Base-by-base conservation (phyloP, 2,329 filamentous ascomycete species). In the Sphaerulina populicola region DNA sequence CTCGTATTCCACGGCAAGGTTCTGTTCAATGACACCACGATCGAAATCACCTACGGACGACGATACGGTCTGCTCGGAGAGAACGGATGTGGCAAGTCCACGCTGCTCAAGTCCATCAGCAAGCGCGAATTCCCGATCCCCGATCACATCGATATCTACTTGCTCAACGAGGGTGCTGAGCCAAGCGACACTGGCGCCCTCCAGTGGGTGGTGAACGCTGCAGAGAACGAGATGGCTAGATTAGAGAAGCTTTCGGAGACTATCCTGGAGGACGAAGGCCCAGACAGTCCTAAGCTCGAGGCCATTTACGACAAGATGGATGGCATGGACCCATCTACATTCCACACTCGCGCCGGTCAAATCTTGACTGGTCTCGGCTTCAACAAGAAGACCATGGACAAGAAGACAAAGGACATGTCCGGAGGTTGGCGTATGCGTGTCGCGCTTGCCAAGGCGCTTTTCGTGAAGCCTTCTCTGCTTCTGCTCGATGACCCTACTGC, bases 321-420 rank as follows among this genome's bases (percentile, higher is more conserved):
- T 74, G 85, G 83, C 72, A 96, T 98, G 91, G 94, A 98, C 66
- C 93, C 93, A 43, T 94, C 89, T 35, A 98, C 94, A 47, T 98
- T 98, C 74, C 77, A 88, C 67, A 95, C 91, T 56, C 88, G 93
- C 68, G 93, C 93, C 55, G 95, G 91, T 50, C 83, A 96, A 60
- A 98, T 98, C 69, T 74, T 98, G 63, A 98, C 93, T 50, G 93
- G 93, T 89, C 86, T 98, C 53, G 93, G 93, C 61, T 98, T 98
- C 82, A 95, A 98, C 83, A 97, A 97, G 79, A 75, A 74, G 63
- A 98, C 94, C 51, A 97, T 98, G 68, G 77, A 94, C 73, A 98
- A 98, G 82, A 96, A 94, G 83, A 98, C 94, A 65, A 98, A 97
- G 81, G 94, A 98, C 72, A 98, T 98, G 94, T 98, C 93, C 60